Evolutionary conservation across 768 basidiomycete species (phyloP).

Genomic region (Termitomyces sp.): DNA sequence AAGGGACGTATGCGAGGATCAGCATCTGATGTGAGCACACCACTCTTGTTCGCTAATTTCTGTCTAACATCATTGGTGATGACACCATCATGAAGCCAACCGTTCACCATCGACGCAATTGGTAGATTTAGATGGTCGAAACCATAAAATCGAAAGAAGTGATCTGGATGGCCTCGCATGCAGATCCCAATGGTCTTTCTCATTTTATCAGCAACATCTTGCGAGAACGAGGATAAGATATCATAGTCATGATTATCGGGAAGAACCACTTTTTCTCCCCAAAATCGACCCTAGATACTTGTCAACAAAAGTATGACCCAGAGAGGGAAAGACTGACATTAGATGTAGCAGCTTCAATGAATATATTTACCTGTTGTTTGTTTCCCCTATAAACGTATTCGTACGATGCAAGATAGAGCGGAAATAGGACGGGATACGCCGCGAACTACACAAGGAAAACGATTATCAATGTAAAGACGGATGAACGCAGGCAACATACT

Average conservation of each 20-base stretch:
- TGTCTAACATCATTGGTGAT: conserved; percentile 11
- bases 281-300: conserved; percentile 18
- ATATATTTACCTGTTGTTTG: conserved; percentile 15
- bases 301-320: neutral
- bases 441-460: conserved; percentile 33
- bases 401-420: conserved; percentile 56
- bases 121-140: conserved; percentile 2
- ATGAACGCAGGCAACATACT: conserved; percentile 13
- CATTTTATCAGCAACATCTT: no score
- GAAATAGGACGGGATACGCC: conserved; percentile 60
- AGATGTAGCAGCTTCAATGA: conserved; percentile 28
- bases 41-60: conserved; percentile 14
- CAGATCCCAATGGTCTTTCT: no score
- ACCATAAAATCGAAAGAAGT: conserved; percentile 8
- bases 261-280: conserved; percentile 11
- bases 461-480: neutral
- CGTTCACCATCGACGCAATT: neutral
- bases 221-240: no score
- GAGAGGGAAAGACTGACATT: conserved; percentile 15
- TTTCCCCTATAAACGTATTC: conserved; percentile 16
- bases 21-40: conserved; percentile 24
- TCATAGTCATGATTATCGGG: no score
- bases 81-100: conserved; percentile 10
- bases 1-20: conserved; percentile 38
- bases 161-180: neutral